phyloP scores from a whole-genome alignment of 129 eudicot genomes.

The Artemisia annua region DNA sequence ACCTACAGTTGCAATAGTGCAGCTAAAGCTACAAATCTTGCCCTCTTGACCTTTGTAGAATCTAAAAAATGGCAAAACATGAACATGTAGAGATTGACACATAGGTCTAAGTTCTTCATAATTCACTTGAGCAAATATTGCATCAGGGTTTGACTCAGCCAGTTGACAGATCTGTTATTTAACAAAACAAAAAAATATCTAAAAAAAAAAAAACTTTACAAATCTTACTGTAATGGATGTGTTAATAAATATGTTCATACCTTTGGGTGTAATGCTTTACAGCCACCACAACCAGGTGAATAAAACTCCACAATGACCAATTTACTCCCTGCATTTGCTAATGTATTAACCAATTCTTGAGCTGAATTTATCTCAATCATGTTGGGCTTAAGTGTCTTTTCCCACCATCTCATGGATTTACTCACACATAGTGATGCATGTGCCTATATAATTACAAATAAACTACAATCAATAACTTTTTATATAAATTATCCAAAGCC shows the following conservation, averaged over 20 bases:
- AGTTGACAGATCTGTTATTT: conserved; percentile 70
- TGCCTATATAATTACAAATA: conserved; percentile 37
- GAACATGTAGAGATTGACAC: conserved; percentile 68
- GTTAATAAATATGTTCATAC: conserved; percentile 31
- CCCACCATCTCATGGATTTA: conserved; percentile 85
- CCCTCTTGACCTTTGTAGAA: conserved; percentile 87
- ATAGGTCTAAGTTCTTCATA: conserved; percentile 70
- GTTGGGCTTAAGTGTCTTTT: conserved; percentile 80
- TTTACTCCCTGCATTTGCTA: conserved; percentile 66
- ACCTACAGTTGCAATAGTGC: conserved; percentile 79
- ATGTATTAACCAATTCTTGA: conserved; percentile 59
- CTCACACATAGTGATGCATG: conserved; percentile 57
- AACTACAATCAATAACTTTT: not conserved
- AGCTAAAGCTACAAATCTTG: conserved; percentile 85
- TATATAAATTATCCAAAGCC: not conserved
- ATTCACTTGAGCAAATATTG: conserved; percentile 80
- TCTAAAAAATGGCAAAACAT: conserved; percentile 93
- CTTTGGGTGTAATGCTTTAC: conserved; percentile 95
- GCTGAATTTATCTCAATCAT: conserved; percentile 92
- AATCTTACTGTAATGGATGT: not conserved
- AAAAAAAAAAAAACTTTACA: not conserved
- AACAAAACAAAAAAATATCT: not conserved
- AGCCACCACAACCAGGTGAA: conserved; percentile 99
- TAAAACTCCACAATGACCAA: conserved; percentile 77
- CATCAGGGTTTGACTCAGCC: conserved; percentile 79